These are phyloP conservation scores for Phaffomyces opuntiae DNA, from an alignment of 805 yeast genomes.

Conservation along the genomic window DNA sequence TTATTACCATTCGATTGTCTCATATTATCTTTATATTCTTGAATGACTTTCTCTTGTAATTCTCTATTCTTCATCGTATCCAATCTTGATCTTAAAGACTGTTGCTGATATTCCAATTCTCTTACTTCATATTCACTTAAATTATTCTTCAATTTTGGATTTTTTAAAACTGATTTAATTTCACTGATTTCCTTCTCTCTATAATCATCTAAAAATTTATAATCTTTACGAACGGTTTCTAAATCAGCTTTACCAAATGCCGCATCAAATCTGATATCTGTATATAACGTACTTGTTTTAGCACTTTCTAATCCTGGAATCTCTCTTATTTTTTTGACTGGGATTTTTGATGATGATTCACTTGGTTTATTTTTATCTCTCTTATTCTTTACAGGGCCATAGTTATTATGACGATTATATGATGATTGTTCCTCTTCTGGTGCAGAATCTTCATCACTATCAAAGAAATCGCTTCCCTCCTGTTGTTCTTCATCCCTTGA, in stretches of 20 bases:
- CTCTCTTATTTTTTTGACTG: constrained; percentile 62
- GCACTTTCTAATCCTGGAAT: constrained; percentile 56
- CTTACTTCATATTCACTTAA: constrained; percentile 38
- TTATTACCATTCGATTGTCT: constrained; percentile 40
- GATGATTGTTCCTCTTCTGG: constrained; percentile 13
- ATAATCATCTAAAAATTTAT: constrained; percentile 81
- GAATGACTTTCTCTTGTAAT: constrained; percentile 62
- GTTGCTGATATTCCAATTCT: constrained; percentile 48
- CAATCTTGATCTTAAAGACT: constrained; percentile 59
- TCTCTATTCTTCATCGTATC: constrained; percentile 70
- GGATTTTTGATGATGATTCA: constrained; percentile 67
- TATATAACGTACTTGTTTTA: constrained; percentile 39
- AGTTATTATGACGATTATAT: neutral
- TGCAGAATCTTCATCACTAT: constrained; percentile 30
- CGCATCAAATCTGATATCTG: constrained; percentile 86
- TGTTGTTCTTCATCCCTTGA: neutral
- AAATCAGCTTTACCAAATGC: constrained; percentile 82
- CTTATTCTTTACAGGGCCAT: constrained; percentile 19
- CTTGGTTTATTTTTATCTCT: constrained; percentile 82
- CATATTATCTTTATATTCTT: constrained; percentile 40
- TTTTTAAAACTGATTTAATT: constrained; percentile 49
- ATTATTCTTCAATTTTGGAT: constrained; percentile 38
- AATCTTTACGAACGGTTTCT: constrained; percentile 61
- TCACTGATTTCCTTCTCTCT: constrained; percentile 64
- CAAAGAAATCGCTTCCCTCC: constrained; percentile 26